These are phyloP conservation scores for Penicillium sp. DNA, from an alignment of 2,329 filamentous ascomycete species.

Conservation along the genomic window DNA sequence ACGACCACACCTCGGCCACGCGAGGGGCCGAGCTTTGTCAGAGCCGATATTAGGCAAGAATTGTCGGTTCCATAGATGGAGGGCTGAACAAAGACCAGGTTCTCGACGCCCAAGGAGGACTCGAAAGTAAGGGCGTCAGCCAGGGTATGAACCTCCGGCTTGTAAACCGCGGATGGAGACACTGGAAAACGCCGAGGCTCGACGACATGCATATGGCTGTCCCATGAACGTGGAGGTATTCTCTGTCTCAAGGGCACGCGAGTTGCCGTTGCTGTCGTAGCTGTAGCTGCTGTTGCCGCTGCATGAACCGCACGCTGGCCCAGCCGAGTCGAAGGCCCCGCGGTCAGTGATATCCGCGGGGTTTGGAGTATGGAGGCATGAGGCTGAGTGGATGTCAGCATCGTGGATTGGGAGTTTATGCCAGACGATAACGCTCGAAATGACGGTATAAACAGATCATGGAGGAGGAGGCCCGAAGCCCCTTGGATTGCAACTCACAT, in stretches of 20 bases:
- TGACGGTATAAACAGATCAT: not conserved
- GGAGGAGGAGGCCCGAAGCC: not conserved
- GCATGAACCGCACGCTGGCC: slow-evolving; percentile 19
- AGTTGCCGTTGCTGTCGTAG: not conserved
- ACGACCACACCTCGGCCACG: slow-evolving; percentile 59
- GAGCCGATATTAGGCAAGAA: slow-evolving; percentile 58
- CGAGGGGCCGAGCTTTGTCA: slow-evolving; percentile 52
- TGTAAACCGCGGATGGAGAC: slow-evolving; percentile 53
- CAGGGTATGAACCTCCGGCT: slow-evolving; percentile 53
- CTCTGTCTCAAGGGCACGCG: slow-evolving; percentile 23
- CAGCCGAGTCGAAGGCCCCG: slow-evolving; percentile 7
- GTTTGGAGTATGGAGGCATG: slow-evolving; percentile 19
- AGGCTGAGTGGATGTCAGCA: slow-evolving; percentile 31
- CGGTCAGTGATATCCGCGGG: slow-evolving; percentile 21
- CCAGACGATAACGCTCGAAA: not conserved
- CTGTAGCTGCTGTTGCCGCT: not conserved
- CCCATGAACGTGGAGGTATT: slow-evolving; percentile 53
- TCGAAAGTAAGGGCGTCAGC: slow-evolving; percentile 57
- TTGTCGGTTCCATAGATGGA: slow-evolving; percentile 66
- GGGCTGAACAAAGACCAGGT: slow-evolving; percentile 63
- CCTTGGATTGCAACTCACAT: slow-evolving; percentile 18
- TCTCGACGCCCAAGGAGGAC: slow-evolving; percentile 52
- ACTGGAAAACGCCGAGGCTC: slow-evolving; percentile 57
- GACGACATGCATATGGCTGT: slow-evolving; percentile 66
- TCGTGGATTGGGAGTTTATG: slow-evolving; percentile 12